phyloP scores from a whole-genome alignment of 352 stramenopile genomes.

The Globisporangium polare region DNA sequence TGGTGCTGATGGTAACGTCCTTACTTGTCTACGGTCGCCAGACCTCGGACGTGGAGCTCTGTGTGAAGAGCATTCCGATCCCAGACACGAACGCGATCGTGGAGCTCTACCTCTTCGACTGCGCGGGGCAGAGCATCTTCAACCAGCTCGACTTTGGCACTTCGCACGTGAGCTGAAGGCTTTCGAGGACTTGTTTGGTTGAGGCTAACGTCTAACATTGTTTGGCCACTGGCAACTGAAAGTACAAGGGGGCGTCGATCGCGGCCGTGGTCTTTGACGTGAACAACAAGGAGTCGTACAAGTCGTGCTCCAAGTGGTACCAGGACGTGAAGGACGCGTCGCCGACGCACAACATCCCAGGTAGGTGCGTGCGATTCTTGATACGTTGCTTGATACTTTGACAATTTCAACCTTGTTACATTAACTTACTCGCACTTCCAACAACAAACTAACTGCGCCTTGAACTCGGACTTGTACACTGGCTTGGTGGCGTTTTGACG shows the following conservation, averaged over 20 bases:
- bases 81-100: constrained; percentile 88
- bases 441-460: background rate
- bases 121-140: constrained; percentile 91
- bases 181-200: background rate
- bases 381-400: background rate
- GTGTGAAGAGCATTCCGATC: constrained; percentile 88
- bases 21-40: constrained; percentile 14
- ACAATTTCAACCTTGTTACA: background rate
- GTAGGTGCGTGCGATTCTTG: constrained; percentile 14
- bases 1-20: background rate
- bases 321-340: constrained; percentile 72
- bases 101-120: constrained; percentile 94
- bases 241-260: constrained; percentile 79
- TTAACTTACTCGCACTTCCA: background rate
- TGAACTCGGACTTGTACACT: too few species aligned
- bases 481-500: background rate
- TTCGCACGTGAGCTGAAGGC: constrained; percentile 42
- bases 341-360: constrained; percentile 71
- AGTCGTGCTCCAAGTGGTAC: constrained; percentile 80
- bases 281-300: constrained; percentile 87
- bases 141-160: constrained; percentile 91
- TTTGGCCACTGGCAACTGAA: too few species aligned
- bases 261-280: constrained; percentile 79
- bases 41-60: constrained; percentile 89
- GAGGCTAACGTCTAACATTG: background rate